Percentiles rank a stretch among this genome's conserved stretches.
Conservation (phyloP, 371 early-diverging fungal species). For the Sporodiniella umbellata region DNA sequence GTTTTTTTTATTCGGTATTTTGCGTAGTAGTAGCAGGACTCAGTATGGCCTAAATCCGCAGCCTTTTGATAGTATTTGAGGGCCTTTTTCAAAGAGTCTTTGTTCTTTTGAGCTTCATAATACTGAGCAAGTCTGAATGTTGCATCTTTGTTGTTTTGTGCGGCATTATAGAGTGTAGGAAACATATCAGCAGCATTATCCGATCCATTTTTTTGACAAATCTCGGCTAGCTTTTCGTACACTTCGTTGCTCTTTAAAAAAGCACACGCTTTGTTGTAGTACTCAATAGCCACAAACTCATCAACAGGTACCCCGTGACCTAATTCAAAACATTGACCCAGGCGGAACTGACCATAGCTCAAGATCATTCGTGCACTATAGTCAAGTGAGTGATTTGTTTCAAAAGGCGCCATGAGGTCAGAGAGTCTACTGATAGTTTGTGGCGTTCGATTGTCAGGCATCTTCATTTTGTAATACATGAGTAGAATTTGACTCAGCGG, state of each 20-base stretch:
- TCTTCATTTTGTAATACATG: constrained; percentile 18
- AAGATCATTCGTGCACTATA: constrained; percentile 12
- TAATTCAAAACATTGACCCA: constrained; percentile 20
- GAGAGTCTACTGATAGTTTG: constrained; percentile 1
- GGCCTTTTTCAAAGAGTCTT: constrained; percentile 2
- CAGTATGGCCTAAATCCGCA: constrained; percentile 9
- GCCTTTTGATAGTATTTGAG: constrained; percentile 9
- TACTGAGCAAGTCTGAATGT: constrained; percentile 12
- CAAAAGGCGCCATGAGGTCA: constrained; percentile 3
- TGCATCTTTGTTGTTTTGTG: constrained; percentile 12
- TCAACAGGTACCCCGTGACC: constrained; percentile 7
- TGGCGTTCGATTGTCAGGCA: neutral
- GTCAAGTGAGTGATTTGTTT: constrained; percentile 1
- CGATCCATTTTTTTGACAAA: neutral
- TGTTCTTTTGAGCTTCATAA: neutral
- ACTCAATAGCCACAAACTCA: constrained; percentile 3
- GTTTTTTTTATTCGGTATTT: constrained; percentile 8
- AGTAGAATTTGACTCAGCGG: constrained; percentile 12
- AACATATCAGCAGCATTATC: constrained; percentile 5
- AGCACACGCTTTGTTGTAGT: constrained; percentile 13
- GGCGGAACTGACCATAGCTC: constrained; percentile 19
- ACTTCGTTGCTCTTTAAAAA: constrained; percentile 12
- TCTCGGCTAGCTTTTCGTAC: constrained; percentile 12
- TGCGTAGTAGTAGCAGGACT: constrained; percentile 20
- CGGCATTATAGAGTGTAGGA: constrained; percentile 12